phyloP scores from a whole-genome alignment of 306 rosid genomes.

The Lupinus albus region DNA sequence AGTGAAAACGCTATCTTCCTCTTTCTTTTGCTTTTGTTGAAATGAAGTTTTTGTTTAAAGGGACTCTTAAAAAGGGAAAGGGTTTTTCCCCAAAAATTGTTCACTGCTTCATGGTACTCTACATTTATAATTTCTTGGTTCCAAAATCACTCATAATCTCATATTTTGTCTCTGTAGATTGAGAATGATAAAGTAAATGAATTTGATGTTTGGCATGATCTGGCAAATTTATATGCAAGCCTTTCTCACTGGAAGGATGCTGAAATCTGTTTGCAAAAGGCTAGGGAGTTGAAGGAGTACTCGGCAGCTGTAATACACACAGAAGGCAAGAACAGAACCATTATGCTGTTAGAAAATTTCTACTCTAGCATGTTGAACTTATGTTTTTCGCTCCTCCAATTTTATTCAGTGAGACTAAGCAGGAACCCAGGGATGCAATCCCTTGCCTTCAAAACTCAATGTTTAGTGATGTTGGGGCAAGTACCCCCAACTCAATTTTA shows the following conservation, averaged over 20 bases:
- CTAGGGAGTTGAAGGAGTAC: constrained; percentile 64
- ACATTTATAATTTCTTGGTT: constrained; percentile 26
- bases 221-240: constrained; percentile 82
- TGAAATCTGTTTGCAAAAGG: constrained; percentile 86
- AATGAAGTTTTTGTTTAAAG: neutral
- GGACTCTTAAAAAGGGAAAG: no score
- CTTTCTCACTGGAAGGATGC: constrained; percentile 95
- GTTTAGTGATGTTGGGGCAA: constrained; percentile 2
- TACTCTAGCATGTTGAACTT: constrained; percentile 24
- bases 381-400: neutral
- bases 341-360: constrained; percentile 29
- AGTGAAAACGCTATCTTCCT: constrained; percentile 20
- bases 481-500: neutral
- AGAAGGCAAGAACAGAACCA: constrained; percentile 67
- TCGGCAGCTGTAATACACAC: constrained; percentile 65
- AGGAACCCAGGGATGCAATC: constrained; percentile 18
- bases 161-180: constrained; percentile 50
- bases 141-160: constrained; percentile 16
- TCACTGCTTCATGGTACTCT: neutral
- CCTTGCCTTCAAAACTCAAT: constrained; percentile 9
- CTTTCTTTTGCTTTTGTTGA: constrained; percentile 31
- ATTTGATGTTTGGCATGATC: constrained; percentile 91
- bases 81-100: no score
- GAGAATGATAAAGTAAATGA: constrained; percentile 75
- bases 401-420: neutral